Percentiles rank a stretch among this genome's conserved stretches.
These are phyloP conservation scores for Populus nigra DNA, from an alignment of 345 rosid species.

Conservation along the genomic window DNA sequence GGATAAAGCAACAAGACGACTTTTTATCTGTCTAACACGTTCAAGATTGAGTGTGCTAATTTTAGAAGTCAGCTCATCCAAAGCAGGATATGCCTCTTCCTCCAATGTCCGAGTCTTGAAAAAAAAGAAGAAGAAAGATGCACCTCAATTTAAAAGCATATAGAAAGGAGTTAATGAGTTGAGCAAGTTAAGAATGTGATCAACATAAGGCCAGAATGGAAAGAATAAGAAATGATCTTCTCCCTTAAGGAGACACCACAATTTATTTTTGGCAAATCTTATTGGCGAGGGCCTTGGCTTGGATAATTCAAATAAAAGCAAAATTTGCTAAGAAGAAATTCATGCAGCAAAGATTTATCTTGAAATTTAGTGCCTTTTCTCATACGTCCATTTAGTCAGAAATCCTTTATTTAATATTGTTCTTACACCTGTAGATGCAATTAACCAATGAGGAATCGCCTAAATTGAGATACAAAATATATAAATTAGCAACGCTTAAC, in stretches of 20 bases:
- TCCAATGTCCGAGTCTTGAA: slow-evolving; percentile 55
- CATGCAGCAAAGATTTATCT: not conserved
- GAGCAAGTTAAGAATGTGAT: too few species aligned
- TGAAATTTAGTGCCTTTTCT: not conserved
- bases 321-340: not conserved
- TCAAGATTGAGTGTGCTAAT: slow-evolving; percentile 73
- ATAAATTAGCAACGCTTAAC: not conserved
- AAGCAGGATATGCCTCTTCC: slow-evolving; percentile 80
- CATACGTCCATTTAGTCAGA: not conserved
- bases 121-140: not conserved
- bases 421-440: not conserved
- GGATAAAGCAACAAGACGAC: slow-evolving; percentile 66
- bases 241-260: not conserved
- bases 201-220: not conserved
- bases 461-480: not conserved
- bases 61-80: slow-evolving; percentile 76
- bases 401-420: not conserved
- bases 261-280: not conserved
- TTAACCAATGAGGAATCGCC: not conserved
- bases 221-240: not conserved
- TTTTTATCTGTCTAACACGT: slow-evolving; percentile 71
- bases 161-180: not conserved
- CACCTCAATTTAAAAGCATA: not conserved
- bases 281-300: not conserved
- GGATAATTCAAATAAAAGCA: not conserved